Evolutionary conservation across 768 basidiomycete species (phyloP), one percentile per base, ranked within the genome.

Genomic region (Naganishia onofrii): DNA sequence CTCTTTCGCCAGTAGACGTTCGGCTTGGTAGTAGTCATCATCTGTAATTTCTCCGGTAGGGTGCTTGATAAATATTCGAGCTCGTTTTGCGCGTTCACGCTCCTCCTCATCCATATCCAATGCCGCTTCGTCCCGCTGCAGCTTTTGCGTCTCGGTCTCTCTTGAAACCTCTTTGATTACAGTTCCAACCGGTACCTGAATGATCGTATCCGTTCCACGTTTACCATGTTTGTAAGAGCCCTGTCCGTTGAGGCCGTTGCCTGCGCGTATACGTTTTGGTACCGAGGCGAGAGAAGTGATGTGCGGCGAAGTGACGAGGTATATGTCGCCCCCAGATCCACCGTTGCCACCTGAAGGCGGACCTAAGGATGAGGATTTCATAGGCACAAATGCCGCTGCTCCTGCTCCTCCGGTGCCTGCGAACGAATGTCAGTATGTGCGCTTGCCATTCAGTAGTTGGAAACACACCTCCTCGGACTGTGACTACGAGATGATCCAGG

Each of bases 341-440:
- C 95, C 95, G 70, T 90, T 90, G 0, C 94, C 95, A 0, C 95
- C 95, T 12, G 93, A 94, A 0, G 95, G 93, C 0, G 93, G 92
- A 0, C 92, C 92, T 71, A 87, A 86, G 0, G 89, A 86, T 68
- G 87, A 87, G 81, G 86, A 92, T 77, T 92, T 91, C 82, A 95
- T 92, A 69, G 92, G 88, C 76, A 93, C 90, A 75, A 97, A 96
- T 6, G 95, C 93, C 28, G 90, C 91, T 72, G 93, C 91, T 28
- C 95, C 95, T 68, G 92, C 84, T 0, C 95, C 95, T 23, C 94
- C 94, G 75, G 85, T 87, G 19, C 93, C 93, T 90, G 74, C n/a
- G 15, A 10, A 67, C 58, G 28, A 32, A 65, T 34, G 17, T 67
- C 38, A 56, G 36, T 42, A 23, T 31, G 19, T 13, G 31, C 51